Percentiles rank a stretch among this genome's conserved stretches.
Conservation (phyloP, 139 green algal species). For the Chlorella sp. region DNA sequence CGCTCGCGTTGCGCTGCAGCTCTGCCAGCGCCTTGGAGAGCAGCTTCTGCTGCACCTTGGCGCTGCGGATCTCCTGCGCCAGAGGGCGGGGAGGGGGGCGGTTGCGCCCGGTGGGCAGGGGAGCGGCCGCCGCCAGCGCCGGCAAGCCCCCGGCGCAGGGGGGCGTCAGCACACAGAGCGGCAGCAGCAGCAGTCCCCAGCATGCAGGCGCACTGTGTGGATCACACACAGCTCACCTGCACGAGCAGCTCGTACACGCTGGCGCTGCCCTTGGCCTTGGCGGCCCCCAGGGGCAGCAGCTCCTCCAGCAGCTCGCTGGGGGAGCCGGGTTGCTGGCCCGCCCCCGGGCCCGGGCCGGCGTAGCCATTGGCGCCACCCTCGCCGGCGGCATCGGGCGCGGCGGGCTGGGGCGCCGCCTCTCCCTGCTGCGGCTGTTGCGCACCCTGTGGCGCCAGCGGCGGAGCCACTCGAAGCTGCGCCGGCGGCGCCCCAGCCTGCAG, state of each 20-base stretch:
- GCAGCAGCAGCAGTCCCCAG: background rate
- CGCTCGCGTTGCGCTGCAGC: constrained; percentile 28
- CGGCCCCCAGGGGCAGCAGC: background rate
- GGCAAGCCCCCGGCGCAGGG: no score
- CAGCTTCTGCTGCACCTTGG: constrained; percentile 54
- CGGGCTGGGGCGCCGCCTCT: background rate
- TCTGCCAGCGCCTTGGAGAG: constrained; percentile 19
- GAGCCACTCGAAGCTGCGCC: background rate
- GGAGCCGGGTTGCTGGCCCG: background rate
- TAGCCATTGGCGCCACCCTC: background rate
- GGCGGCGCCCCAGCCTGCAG: background rate
- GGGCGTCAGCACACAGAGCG: no score
- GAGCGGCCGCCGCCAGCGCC: no score
- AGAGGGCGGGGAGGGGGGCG: background rate
- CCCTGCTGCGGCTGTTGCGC: background rate
- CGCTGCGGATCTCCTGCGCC: constrained; percentile 35
- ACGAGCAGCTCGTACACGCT: constrained; percentile 60
- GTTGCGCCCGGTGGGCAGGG: no score
- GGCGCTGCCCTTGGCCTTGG: constrained; percentile 32
- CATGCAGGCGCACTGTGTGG: no score
- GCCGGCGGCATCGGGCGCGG: background rate
- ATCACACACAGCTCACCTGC: constrained; percentile 24
- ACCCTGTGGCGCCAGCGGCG: background rate
- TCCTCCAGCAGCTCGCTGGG: background rate
- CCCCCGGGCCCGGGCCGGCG: background rate